Conservation (phyloP, 2,329 filamentous ascomycete genomes). For the Blastomyces emzantsi region DNA sequence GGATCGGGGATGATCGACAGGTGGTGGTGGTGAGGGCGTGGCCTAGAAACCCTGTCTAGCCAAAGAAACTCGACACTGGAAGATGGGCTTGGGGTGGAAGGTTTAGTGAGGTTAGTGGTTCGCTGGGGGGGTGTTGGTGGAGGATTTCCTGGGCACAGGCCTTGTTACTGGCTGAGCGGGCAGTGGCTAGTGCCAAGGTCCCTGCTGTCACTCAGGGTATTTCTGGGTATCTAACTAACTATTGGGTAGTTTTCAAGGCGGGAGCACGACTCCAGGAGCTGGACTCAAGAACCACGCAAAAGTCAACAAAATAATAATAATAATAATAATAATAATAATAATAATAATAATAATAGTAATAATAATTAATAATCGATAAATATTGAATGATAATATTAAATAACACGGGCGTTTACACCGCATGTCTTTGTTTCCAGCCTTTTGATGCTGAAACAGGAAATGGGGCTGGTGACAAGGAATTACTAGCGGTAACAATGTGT, state of each 20-base stretch:
- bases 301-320: neutral
- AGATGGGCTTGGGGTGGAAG: neutral
- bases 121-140: neutral
- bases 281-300: neutral
- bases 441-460: neutral
- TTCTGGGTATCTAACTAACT: neutral
- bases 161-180: neutral
- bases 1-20: conserved; percentile 1
- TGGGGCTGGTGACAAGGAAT: neutral
- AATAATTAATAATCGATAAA: neutral
- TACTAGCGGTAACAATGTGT: neutral
- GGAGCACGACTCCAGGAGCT: neutral
- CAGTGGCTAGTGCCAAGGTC: neutral
- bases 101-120: neutral
- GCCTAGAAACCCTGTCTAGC: neutral
- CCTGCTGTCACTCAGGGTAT: neutral
- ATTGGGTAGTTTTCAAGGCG: neutral
- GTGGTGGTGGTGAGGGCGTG: neutral
- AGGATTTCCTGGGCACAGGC: neutral
- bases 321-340: neutral
- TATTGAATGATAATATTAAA: neutral
- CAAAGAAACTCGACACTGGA: neutral
- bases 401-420: neutral
- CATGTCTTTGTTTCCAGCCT: neutral
- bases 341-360: neutral